Evolutionary conservation across 768 basidiomycete species (phyloP).

Genomic region (Saitozyma sp.): DNA sequence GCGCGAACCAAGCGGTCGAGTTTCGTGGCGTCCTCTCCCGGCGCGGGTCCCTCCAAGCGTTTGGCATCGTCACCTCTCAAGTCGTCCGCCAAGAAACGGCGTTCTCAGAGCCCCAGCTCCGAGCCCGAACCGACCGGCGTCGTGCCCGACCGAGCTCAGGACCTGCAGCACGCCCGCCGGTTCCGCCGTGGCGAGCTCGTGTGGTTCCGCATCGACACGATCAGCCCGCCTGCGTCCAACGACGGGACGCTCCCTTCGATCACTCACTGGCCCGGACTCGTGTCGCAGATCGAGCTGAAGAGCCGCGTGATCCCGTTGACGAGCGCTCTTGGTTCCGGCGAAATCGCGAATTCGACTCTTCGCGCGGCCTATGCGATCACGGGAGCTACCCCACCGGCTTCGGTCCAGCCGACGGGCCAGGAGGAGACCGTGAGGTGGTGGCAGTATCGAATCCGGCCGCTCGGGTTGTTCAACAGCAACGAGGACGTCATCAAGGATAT

Average conservation of each 20-base stretch:
- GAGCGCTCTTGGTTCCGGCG: not conserved
- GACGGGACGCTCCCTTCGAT: conserved; percentile 13
- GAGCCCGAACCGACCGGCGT: conserved; percentile 25
- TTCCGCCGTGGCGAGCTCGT: conserved; percentile 41
- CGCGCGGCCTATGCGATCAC: not conserved
- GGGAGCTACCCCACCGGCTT: not conserved
- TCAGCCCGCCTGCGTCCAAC: conserved; percentile 13
- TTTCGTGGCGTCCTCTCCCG: not conserved
- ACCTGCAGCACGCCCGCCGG: conserved; percentile 26
- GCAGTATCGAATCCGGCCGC: conserved; percentile 38
- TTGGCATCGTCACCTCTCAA: too few species aligned
- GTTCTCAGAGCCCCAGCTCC: not conserved
- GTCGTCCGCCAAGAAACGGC: not conserved
- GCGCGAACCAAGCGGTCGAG: conserved; percentile 10
- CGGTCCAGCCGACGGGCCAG: not conserved
- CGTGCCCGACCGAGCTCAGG: conserved; percentile 27
- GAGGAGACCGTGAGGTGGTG: not conserved
- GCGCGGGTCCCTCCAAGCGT: too few species aligned
- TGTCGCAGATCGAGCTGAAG: conserved; percentile 17
- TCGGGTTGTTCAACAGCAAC: conserved; percentile 31
- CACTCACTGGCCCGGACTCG: conserved; percentile 43
- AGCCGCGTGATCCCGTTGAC: not conserved
- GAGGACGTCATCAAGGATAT: conserved; percentile 25
- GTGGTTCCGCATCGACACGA: conserved; percentile 31
- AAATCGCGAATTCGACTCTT: not conserved